Conservation (phyloP, 1,139 yeast species). For the Scheffersomyces insectosa region DNA sequence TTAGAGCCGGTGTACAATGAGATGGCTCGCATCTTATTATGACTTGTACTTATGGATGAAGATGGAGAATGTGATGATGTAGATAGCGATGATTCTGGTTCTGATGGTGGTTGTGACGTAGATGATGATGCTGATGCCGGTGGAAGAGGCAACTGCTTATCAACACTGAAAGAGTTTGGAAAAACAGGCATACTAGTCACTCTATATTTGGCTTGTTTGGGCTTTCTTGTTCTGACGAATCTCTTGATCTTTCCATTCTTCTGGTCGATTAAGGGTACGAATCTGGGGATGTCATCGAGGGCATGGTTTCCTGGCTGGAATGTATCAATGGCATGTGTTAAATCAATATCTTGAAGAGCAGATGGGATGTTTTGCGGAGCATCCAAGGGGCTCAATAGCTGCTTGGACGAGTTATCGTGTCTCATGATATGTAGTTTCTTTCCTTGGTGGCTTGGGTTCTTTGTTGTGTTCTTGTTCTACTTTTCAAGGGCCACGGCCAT, state of each 20-base stretch:
- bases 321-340: slow-evolving; percentile 30
- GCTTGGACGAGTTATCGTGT: slow-evolving; percentile 17
- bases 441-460: too few relatives aligned
- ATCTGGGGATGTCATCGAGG: slow-evolving; percentile 32
- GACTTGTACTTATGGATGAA: too few relatives aligned
- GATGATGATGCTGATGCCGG: too few relatives aligned
- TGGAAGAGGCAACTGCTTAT: too few relatives aligned
- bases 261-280: slow-evolving; percentile 28
- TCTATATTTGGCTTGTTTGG: slow-evolving; percentile 12
- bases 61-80: too few relatives aligned
- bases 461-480: too few relatives aligned
- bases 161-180: too few relatives aligned
- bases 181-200: slow-evolving; percentile 25
- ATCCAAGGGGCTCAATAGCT: slow-evolving; percentile 26
- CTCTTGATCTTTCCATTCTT: slow-evolving; percentile 24
- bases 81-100: too few relatives aligned
- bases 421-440: slow-evolving; percentile 6
- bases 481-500: too few relatives aligned
- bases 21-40: too few relatives aligned
- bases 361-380: slow-evolving; percentile 26
- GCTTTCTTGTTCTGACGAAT: slow-evolving; percentile 10
- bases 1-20: too few relatives aligned
- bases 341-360: slow-evolving; percentile 21
- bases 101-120: too few relatives aligned
- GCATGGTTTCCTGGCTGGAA: slow-evolving; percentile 29